Base-by-base conservation (phyloP, 2,329 filamentous ascomycete genomes). In the Scleromitrula shiraiana region DNA sequence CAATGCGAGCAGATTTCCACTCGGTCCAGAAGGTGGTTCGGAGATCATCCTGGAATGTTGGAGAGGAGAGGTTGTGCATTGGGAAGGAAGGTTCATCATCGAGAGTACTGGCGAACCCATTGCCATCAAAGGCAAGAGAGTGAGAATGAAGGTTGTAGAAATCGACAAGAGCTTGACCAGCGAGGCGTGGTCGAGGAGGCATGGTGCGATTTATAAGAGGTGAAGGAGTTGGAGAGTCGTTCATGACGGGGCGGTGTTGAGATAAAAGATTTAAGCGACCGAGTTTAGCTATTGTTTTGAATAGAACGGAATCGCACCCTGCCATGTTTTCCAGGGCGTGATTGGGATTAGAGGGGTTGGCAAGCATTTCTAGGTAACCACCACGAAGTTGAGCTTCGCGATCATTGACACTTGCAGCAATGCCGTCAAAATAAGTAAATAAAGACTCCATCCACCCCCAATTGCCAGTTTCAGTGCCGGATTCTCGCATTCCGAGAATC, bases 351-450 rank as follows among this genome's bases (percentile, higher is more conserved):
- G 23, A 78, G 73, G 10, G 80, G 77, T 53, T 81, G 73, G 51
- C 78, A 49, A 79, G 73, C 68, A 82, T 78, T 54, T 84, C 80
- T 27, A 85, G 65, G 43, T 76, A 77, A 27, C 75, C 71, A 22
- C 77, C 77, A 30, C 75, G 73, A 15, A 95, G 77, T 64, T 95
- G 88, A 24, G 86, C 81, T 66, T 96, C 90, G 43, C 90, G 81
- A 66, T 95, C 87, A 59, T 96, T 96, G 62, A 95, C 88, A 44
- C 85, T 90, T 32, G 88, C 88, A 0, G 88, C 89, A 69, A 96
- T 88, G 47, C 90, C 88, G 65, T 96, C 91, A 63, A 95, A 94
- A 75, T 91, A 95, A 27, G 88, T 93, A 62, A 96, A 96, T 57
- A 95, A 81, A 35, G 88, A 82, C 60, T 94, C 87, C 71, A 95